phyloP scores from a whole-genome alignment of 805 yeast genomes.

The Dipodascus albidus region DNA sequence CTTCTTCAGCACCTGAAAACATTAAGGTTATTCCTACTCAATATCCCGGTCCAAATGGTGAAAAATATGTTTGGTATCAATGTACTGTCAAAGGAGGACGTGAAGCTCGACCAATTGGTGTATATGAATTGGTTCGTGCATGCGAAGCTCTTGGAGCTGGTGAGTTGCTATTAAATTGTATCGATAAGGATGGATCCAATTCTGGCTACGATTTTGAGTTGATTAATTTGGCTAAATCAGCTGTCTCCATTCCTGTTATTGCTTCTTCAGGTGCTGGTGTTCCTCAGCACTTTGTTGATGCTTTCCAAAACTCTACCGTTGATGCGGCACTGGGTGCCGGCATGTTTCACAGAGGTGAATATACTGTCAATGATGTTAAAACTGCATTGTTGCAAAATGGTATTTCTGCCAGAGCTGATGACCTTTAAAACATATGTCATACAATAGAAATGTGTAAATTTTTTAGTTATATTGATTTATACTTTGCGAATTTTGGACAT shows the following conservation, averaged over 20 bases:
- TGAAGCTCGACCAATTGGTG: conserved; percentile 81
- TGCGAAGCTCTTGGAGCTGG: conserved; percentile 95
- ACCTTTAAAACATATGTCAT: too few species aligned
- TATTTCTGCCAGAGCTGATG: neutral
- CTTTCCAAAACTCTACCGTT: conserved; percentile 64
- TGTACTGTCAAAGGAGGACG: conserved; percentile 97
- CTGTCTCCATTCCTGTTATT: conserved; percentile 83
- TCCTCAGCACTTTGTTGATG: conserved; percentile 85
- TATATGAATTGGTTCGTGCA: conserved; percentile 75
- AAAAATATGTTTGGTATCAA: conserved; percentile 83
- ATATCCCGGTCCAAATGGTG: conserved; percentile 78
- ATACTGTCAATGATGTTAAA: conserved; percentile 77
- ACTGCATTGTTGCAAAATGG: neutral
- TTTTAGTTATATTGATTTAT: too few species aligned
- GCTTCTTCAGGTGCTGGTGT: conserved; percentile 97
- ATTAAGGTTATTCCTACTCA: conserved; percentile 47
- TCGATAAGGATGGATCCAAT: conserved; percentile 94
- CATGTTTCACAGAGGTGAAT: conserved; percentile 93
- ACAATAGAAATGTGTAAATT: too few species aligned
- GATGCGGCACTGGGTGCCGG: conserved; percentile 99
- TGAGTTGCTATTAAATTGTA: conserved; percentile 83
- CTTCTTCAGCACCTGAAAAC: conserved; percentile 34
- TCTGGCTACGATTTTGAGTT: conserved; percentile 88
- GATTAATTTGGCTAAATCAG: conserved; percentile 60
- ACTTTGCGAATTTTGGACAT: too few species aligned